Conservation (phyloP, 352 stramenopile species). For the Pythium guiyangense region DNA sequence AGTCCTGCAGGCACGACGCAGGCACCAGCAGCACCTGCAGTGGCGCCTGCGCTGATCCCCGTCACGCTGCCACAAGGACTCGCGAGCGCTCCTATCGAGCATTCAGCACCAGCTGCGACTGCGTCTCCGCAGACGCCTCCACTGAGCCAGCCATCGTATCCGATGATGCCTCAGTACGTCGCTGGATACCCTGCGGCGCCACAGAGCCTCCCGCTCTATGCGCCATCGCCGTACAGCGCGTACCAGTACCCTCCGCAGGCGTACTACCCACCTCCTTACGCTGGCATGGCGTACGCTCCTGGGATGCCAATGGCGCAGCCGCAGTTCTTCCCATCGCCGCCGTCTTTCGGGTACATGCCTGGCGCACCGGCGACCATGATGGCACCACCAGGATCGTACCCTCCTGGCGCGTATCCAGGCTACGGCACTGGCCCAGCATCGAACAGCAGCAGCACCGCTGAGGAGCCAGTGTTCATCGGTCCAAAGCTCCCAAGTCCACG, state of each 20-base stretch:
- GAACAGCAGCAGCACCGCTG: neutral
- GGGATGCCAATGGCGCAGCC: neutral
- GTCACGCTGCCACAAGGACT: too few species aligned
- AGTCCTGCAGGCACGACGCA: too few species aligned
- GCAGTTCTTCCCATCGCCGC: neutral
- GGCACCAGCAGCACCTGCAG: too few species aligned
- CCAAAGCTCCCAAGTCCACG: neutral
- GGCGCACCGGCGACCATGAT: neutral
- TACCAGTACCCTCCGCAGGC: conserved; percentile 1
- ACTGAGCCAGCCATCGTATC: neutral
- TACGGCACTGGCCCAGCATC: neutral
- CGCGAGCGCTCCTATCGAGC: too few species aligned
- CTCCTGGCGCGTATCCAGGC: too few species aligned
- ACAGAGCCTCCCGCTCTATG: conserved; percentile 2
- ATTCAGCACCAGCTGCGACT: too few species aligned
- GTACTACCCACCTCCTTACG: conserved; percentile 1
- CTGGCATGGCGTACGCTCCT: neutral
- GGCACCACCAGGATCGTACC: neutral
- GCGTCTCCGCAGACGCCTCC: neutral
- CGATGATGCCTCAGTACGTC: conserved; percentile 3
- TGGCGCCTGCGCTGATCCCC: too few species aligned
- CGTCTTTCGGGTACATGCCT: neutral
- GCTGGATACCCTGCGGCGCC: neutral
- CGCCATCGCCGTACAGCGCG: neutral
- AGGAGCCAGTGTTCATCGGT: neutral